Percentiles rank a stretch among this genome's conserved stretches.
These are phyloP conservation scores for Oryza punctata DNA, from an alignment of 176 grass and related monocot genomes.

Conservation along the genomic window DNA sequence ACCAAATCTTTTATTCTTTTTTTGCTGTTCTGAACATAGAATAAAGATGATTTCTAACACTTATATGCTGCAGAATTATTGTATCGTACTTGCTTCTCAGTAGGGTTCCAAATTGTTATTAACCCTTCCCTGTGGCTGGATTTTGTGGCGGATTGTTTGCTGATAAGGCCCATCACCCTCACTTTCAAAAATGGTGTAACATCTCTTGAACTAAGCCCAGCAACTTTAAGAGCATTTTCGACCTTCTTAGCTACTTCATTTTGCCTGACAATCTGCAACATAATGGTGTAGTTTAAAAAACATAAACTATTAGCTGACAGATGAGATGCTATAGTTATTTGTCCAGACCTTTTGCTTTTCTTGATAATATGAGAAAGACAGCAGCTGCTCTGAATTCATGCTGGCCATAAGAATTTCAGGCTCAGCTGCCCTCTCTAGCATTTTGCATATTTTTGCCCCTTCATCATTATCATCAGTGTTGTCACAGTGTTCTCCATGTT, in stretches of 20 bases:
- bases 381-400: conserved; percentile 73
- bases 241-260: conserved; percentile 67
- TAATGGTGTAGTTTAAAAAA: conserved; percentile 11
- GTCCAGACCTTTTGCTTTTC: conserved; percentile 63
- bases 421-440: conserved; percentile 78
- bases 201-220: conserved; percentile 73
- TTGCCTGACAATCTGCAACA: conserved; percentile 64
- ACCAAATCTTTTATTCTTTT: background rate
- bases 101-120: conserved; percentile 94
- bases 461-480: conserved; percentile 61
- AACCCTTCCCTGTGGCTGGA: conserved; percentile 55
- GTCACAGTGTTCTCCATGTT: conserved; percentile 68
- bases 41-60: conserved; percentile 23
- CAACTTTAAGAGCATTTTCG: conserved; percentile 72
- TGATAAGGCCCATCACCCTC: conserved; percentile 63
- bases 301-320: conserved; percentile 25
- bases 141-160: conserved; percentile 58
- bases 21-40: background rate
- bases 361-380: conserved; percentile 70
- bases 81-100: conserved; percentile 72
- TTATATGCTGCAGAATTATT: conserved; percentile 4
- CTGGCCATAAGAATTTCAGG: conserved; percentile 84
- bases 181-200: conserved; percentile 89
- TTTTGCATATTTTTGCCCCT: conserved; percentile 75
- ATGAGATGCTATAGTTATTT: conserved; percentile 3